phyloP scores from a whole-genome alignment of 2,329 filamentous ascomycete species.

The Fusarium heterosporum region DNA sequence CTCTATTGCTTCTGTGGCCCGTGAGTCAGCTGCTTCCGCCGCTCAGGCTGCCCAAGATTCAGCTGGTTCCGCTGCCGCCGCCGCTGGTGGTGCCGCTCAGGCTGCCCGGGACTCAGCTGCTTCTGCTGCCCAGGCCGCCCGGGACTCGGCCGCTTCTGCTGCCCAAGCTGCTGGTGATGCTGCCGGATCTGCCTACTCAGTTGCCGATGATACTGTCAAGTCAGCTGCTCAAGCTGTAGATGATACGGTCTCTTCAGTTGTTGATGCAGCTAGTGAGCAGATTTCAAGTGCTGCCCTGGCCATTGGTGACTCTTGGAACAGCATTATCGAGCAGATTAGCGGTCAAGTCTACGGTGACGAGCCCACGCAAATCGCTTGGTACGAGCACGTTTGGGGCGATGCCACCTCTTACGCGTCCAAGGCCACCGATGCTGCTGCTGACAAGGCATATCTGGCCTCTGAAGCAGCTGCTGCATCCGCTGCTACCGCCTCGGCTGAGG shows the following conservation, averaged over 20 bases:
- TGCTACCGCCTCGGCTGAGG: conserved; percentile 70
- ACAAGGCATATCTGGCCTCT: conserved; percentile 53
- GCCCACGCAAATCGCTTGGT: conserved; percentile 69
- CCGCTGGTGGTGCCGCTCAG: conserved; percentile 54
- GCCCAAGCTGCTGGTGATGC: conserved; percentile 62
- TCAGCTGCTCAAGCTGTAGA: conserved; percentile 55
- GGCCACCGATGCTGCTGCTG: conserved; percentile 61
- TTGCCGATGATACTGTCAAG: conserved; percentile 58
- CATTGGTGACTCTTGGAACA: conserved; percentile 56
- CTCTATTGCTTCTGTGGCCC: conserved; percentile 63
- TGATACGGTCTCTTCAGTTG: conserved; percentile 54
- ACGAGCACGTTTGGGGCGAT: conserved; percentile 58
- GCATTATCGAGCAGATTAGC: conserved; percentile 70
- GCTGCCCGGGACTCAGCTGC: conserved; percentile 60
- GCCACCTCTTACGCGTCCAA: conserved; percentile 70
- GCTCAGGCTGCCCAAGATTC: conserved; percentile 62
- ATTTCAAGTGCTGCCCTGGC: conserved; percentile 53
- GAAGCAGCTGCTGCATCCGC: conserved; percentile 64
- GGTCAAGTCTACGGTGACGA: conserved; percentile 76
- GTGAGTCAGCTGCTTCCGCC: conserved; percentile 58
- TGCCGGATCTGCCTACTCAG: conserved; percentile 60
- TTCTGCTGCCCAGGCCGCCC: conserved; percentile 59
- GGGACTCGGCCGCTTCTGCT: conserved; percentile 58
- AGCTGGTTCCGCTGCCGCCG: conserved; percentile 33
- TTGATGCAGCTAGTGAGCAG: conserved; percentile 60